Conservation (phyloP, 2,329 filamentous ascomycete species). For the Cladosporium sp. region DNA sequence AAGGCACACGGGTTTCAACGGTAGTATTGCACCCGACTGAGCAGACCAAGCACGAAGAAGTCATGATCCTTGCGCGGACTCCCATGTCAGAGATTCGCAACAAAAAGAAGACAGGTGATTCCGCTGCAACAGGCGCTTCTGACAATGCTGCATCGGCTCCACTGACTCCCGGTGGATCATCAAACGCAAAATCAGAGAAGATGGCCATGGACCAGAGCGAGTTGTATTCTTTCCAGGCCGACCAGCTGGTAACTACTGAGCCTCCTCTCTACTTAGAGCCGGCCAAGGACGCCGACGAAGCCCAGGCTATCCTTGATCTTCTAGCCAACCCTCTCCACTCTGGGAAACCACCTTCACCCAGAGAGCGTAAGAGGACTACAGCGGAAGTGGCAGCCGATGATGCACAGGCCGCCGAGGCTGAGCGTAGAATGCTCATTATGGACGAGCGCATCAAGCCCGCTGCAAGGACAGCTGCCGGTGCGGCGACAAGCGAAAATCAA, state of each 20-base stretch:
- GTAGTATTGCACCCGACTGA: constrained; percentile 83
- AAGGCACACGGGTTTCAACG: constrained; percentile 64
- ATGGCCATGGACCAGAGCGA: constrained; percentile 76
- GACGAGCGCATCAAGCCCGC: constrained; percentile 76
- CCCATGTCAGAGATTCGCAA: constrained; percentile 55
- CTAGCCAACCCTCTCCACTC: constrained; percentile 77
- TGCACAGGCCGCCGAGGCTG: constrained; percentile 81
- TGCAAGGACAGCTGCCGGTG: constrained; percentile 55
- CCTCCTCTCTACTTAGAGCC: constrained; percentile 77
- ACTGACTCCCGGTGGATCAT: constrained; percentile 62
- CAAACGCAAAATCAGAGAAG: constrained; percentile 61
- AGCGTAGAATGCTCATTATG: constrained; percentile 88
- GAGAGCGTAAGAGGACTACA: constrained; percentile 87
- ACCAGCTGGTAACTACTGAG: constrained; percentile 71
- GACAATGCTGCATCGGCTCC: constrained; percentile 54
- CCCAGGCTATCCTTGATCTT: constrained; percentile 68
- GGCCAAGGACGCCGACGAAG: constrained; percentile 67
- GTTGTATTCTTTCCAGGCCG: constrained; percentile 72
- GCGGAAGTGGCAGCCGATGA: constrained; percentile 95
- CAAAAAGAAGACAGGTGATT: constrained; percentile 36
- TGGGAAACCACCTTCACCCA: constrained; percentile 75
- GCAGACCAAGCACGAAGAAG: constrained; percentile 71
- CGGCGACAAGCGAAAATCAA: constrained; percentile 72
- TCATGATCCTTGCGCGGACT: constrained; percentile 73
- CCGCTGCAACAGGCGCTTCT: constrained; percentile 22